Evolutionary conservation across 495 filamentous ascomycete species (phyloP), one percentile per base, ranked within the genome.

Genomic region (Lentithecium fluviatile): DNA sequence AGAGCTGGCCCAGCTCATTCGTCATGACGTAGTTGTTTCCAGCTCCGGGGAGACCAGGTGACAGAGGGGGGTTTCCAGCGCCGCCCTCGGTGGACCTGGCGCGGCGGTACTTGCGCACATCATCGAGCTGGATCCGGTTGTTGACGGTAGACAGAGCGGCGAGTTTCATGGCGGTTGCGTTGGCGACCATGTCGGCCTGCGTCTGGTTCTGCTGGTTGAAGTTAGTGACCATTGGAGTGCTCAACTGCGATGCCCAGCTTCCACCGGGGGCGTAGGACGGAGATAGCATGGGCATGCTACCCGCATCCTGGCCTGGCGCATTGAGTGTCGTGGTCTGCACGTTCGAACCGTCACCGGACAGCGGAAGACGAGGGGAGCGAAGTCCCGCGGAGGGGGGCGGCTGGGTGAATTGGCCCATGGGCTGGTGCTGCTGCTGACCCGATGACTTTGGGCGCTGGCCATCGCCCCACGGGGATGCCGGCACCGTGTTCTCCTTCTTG

Each of bases 161-260:
- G 42, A 98, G 82, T 74, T 97, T 98, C 94, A 98, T 98, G 15
- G 94, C 94, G 10, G 94, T 97, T 8, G 94, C 95, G 71, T 97
- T 97, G 45, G 94, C 94, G 54, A 98, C 89, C 92, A 98, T 97
- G 67, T 98, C 95, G 15, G 92, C 94, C 70, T 95, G 90, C 50
- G 81, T 85, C 60, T 78, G 77, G 56, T 76, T 78, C 60, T 58
- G 73, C 60, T 58, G 73, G 72, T 61, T 74, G 73, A 98, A 98
- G 52, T 83, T 92, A 6, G 90, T 76, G 23, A 90, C 90, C 89
- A 97, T 96, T 0, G 94, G 94, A 2, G 94, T 98, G 77, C 96
- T 97, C 62, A 92, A 86, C 88, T 96, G 94, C 23, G 94, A 97
- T 34, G 95, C 94, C 94, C 94, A 98, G 80, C 91, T 97, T 36